phyloP scores from a whole-genome alignment of 1,284 basidiomycete genomes.

The Ceratobasidium sp. region DNA sequence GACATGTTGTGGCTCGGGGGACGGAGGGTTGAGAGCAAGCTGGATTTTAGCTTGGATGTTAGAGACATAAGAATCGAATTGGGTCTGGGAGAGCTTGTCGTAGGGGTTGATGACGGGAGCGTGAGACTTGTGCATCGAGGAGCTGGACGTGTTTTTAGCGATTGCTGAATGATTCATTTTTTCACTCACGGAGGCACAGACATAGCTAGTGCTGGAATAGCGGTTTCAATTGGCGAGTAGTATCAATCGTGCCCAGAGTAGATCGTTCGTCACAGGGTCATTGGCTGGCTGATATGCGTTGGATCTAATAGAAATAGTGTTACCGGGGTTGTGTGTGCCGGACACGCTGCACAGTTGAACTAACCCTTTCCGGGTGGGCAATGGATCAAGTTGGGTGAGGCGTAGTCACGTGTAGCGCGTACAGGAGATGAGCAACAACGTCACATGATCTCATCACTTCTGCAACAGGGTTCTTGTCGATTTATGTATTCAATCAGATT shows the following conservation, averaged over 20 bases:
- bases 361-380: constrained; percentile 10
- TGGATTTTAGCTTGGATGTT: constrained; percentile 39
- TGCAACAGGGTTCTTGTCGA: background rate
- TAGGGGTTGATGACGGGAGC: constrained; percentile 41
- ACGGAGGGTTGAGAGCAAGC: constrained; percentile 39
- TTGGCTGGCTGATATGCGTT: background rate
- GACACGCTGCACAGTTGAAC: background rate
- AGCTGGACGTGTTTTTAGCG: background rate
- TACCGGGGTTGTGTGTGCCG: background rate
- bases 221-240: background rate
- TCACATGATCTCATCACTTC: constrained; percentile 19
- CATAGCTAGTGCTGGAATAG: background rate
- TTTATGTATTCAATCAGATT: too few relatives aligned
- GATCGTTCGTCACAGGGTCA: constrained; percentile 16
- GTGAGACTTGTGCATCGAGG: constrained; percentile 24
- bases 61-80: constrained; percentile 42
- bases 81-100: constrained; percentile 38
- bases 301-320: background rate
- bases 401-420: constrained; percentile 19
- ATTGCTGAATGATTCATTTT: background rate
- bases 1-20: constrained; percentile 19
- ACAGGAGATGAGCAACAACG: constrained; percentile 1
- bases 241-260: background rate
- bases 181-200: background rate
- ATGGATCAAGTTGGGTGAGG: constrained; percentile 1